These are phyloP conservation scores for Mycena vitilis DNA, from an alignment of 768 basidiomycete genomes.

Conservation along the genomic window DNA sequence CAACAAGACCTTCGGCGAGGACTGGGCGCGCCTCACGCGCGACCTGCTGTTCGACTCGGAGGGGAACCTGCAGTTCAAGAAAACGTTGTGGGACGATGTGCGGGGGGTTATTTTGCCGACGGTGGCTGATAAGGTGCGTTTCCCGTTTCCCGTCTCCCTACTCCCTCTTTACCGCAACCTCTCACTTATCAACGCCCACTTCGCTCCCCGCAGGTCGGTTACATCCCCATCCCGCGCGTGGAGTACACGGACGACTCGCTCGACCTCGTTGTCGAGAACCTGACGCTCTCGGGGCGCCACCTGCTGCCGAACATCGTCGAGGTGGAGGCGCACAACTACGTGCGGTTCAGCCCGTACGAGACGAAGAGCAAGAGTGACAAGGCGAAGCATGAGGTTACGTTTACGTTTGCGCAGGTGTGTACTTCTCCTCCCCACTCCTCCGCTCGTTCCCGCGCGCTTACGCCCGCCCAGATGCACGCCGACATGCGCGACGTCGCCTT, in stretches of 20 bases:
- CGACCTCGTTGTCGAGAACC: conserved; percentile 94
- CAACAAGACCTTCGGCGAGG: conserved; percentile 84
- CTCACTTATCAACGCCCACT: background rate
- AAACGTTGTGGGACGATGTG: conserved; percentile 91
- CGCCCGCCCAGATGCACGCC: conserved; percentile 88
- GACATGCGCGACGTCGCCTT: conserved; percentile 96
- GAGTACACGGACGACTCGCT: conserved; percentile 91
- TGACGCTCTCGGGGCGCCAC: conserved; percentile 88
- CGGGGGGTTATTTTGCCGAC: conserved; percentile 84
- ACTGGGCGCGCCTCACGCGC: conserved; percentile 83
- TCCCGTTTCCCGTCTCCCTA: too few relatives aligned
- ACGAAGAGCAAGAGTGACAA: conserved; percentile 59
- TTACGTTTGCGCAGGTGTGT: conserved; percentile 75
- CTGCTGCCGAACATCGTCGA: conserved; percentile 85
- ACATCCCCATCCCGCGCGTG: conserved; percentile 91
- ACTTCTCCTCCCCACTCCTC: too few relatives aligned
- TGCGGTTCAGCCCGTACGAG: conserved; percentile 71
- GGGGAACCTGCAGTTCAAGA: conserved; percentile 89
- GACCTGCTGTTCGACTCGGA: conserved; percentile 76
- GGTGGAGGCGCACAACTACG: conserved; percentile 81
- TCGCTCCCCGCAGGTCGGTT: conserved; percentile 38
- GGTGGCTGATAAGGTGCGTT: conserved; percentile 75
- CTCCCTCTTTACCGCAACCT: too few relatives aligned
- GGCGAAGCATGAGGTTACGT: conserved; percentile 75
- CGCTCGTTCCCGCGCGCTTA: too few relatives aligned